Conservation (phyloP, 306 rosid genomes). For the Rosa lucieae region DNA sequence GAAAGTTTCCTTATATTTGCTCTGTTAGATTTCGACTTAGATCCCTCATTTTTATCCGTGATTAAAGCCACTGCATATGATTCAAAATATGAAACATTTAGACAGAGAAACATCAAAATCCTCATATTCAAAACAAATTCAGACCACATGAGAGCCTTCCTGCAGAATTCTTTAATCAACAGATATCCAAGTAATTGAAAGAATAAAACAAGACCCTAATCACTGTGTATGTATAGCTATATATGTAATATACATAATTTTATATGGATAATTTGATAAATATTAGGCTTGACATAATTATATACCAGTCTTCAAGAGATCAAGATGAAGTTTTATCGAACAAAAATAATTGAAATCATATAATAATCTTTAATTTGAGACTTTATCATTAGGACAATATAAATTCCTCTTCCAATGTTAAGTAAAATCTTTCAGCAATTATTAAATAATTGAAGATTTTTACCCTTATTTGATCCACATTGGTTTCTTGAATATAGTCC, state of each 20-base stretch:
- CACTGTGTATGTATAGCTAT: neutral
- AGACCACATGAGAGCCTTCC: neutral
- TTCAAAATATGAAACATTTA: conserved; percentile 1
- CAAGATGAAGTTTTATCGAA: neutral
- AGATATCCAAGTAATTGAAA: neutral
- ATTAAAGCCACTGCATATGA: neutral
- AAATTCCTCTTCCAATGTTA: neutral
- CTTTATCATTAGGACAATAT: neutral
- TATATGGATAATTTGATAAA: neutral
- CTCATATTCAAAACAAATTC: neutral
- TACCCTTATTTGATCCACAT: conserved; percentile 19
- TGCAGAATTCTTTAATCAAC: neutral
- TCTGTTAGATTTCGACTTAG: neutral
- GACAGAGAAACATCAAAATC: neutral
- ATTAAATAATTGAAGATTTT: neutral
- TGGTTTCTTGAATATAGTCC: conserved; percentile 2
- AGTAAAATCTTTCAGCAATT: neutral
- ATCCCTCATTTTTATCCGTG: conserved; percentile 1
- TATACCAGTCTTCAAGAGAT: neutral
- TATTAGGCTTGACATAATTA: neutral
- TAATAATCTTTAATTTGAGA: neutral
- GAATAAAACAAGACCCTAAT: neutral
- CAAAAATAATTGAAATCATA: neutral
- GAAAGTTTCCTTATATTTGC: conserved; percentile 7
- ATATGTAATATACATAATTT: neutral